Evolutionary conservation across 2,329 filamentous ascomycete genomes (phyloP).

Genomic region (Cladosporium sp.): DNA sequence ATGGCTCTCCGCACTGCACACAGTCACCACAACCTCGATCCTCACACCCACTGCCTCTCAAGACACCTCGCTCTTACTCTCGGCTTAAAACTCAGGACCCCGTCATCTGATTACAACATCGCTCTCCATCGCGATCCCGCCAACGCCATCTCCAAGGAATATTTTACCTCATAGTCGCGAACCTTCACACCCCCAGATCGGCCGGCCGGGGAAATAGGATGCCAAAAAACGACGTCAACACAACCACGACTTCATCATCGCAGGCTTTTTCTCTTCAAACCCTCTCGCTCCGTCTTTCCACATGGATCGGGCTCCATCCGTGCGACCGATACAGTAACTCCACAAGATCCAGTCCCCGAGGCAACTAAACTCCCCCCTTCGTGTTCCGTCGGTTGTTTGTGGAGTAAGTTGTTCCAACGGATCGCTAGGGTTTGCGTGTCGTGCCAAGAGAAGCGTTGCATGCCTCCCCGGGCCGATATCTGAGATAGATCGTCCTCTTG

Average conservation of each 20-base stretch:
- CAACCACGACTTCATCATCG: not conserved
- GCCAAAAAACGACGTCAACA: not conserved
- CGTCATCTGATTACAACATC: not conserved
- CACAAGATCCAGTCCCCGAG: not conserved
- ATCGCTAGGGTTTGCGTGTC: not conserved
- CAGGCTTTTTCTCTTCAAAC: not conserved
- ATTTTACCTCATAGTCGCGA: not conserved
- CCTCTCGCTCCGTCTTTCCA: not conserved
- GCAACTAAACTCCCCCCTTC: too few relatives aligned
- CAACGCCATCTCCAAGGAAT: not conserved
- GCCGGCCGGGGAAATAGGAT: not conserved
- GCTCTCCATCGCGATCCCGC: not conserved
- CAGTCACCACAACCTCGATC: not conserved
- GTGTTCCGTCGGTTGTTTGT: not conserved
- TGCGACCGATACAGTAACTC: not conserved
- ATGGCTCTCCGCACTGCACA: not conserved
- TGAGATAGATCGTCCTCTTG: slow-evolving; percentile 1
- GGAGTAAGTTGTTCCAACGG: not conserved
- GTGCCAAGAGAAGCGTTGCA: slow-evolving; percentile 5
- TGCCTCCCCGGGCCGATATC: not conserved
- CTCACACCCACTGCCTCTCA: not conserved
- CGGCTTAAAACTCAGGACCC: not conserved
- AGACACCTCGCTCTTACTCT: not conserved
- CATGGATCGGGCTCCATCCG: not conserved
- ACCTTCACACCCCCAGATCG: slow-evolving; percentile 2